Conservation (phyloP, 805 yeast genomes). For the Sugiyamaella valdiviana region DNA sequence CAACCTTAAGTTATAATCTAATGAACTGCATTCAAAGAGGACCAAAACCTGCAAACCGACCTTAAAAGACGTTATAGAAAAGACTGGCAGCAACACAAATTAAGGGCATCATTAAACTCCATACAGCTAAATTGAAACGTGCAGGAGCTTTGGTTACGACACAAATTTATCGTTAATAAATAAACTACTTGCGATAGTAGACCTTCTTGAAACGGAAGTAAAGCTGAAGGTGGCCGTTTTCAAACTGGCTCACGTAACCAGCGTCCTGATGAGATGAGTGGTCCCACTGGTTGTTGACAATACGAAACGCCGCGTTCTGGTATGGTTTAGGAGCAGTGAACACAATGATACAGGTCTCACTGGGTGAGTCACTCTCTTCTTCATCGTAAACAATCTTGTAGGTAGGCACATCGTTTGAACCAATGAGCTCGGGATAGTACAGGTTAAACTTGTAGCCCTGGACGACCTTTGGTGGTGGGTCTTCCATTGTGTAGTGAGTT, state of each 20-base stretch:
- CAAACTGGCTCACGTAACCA: slow-evolving; percentile 30
- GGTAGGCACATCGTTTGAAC: slow-evolving; percentile 26
- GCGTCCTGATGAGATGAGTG: slow-evolving; percentile 21
- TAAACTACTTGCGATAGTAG: slow-evolving; percentile 24
- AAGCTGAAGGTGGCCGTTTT: slow-evolving; percentile 32
- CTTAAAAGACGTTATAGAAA: too few relatives aligned
- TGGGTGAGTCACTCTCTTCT: slow-evolving; percentile 10
- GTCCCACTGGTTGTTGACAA: slow-evolving; percentile 35
- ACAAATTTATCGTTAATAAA: slow-evolving; percentile 3
- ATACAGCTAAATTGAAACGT: too few relatives aligned
- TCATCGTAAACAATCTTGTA: slow-evolving; percentile 24
- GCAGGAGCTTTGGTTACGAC: too few relatives aligned
- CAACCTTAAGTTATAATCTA: slow-evolving; percentile 29
- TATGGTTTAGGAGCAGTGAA: slow-evolving; percentile 33
- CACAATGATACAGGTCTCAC: slow-evolving; percentile 27
- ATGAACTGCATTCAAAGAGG: background rate
- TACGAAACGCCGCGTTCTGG: slow-evolving; percentile 31
- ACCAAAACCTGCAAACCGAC: too few relatives aligned
- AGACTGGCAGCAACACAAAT: too few relatives aligned
- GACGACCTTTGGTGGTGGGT: slow-evolving; percentile 34
- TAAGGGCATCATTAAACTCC: too few relatives aligned
- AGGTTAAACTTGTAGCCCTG: slow-evolving; percentile 35
- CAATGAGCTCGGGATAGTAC: slow-evolving; percentile 30
- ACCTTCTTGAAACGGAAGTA: slow-evolving; percentile 32
- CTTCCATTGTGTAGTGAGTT: slow-evolving; percentile 30